A percentile compares a stretch with the other conserved stretches of the same genome.
These are phyloP conservation scores for Spathaspora girioi DNA, from an alignment of 805 yeast genomes.

Conservation along the genomic window DNA sequence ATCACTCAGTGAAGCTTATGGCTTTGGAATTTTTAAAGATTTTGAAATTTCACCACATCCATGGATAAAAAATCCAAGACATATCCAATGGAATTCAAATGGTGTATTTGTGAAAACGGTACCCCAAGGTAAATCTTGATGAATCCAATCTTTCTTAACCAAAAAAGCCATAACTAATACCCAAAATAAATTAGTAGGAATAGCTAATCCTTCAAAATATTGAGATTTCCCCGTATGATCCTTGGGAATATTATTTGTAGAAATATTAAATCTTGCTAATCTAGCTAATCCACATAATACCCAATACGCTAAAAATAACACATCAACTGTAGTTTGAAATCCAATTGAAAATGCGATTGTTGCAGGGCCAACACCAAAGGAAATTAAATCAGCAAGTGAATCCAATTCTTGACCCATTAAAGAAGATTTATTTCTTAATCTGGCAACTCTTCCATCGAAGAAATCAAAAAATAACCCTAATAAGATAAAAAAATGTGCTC, in stretches of 20 bases:
- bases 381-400: conserved; percentile 89
- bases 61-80: conserved; percentile 61
- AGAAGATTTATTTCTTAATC: conserved; percentile 86
- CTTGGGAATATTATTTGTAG: conserved; percentile 89
- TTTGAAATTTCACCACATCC: conserved; percentile 93
- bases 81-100: conserved; percentile 73
- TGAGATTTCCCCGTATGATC: conserved; percentile 82
- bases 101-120: conserved; percentile 48
- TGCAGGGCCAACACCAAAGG: conserved; percentile 96
- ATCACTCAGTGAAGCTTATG: conserved; percentile 29
- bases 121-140: conserved; percentile 65
- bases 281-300: conserved; percentile 92
- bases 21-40: conserved; percentile 87
- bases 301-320: conserved; percentile 71
- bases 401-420: conserved; percentile 97
- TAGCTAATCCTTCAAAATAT: conserved; percentile 95
- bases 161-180: conserved; percentile 70
- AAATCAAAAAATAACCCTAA: conserved; percentile 93
- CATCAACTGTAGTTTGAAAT: conserved; percentile 78
- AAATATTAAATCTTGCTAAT: conserved; percentile 92
- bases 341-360: conserved; percentile 90
- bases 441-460: conserved; percentile 95
- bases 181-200: conserved; percentile 79
- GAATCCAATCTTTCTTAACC: conserved; percentile 49
- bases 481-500: conserved; percentile 87